These are phyloP conservation scores for Gymnopus androsaceus DNA, from an alignment of 1,284 basidiomycete species.

Conservation along the genomic window DNA sequence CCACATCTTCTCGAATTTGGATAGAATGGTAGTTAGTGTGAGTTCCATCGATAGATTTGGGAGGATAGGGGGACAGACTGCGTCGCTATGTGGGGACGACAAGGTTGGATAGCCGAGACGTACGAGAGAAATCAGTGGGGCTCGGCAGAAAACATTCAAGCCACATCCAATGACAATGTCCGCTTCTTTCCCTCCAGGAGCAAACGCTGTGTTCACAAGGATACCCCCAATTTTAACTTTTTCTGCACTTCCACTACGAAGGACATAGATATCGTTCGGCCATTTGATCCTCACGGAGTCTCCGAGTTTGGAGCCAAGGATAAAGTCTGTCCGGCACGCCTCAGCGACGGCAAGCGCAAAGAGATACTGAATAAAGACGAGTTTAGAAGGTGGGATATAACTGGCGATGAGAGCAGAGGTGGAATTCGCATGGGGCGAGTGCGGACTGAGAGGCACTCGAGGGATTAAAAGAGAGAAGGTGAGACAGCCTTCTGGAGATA, in stretches of 20 bases:
- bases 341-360: slow-evolving; percentile 89
- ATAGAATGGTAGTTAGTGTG: slow-evolving; percentile 76
- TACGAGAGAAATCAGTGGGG: slow-evolving; percentile 81
- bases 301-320: slow-evolving; percentile 54
- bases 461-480: slow-evolving; percentile 82
- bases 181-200: slow-evolving; percentile 44
- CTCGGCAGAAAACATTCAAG: slow-evolving; percentile 82
- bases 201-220: slow-evolving; percentile 76
- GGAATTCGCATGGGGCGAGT: neutral
- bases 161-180: slow-evolving; percentile 89
- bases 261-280: slow-evolving; percentile 96
- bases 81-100: neutral
- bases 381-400: slow-evolving; percentile 60
- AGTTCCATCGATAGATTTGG: slow-evolving; percentile 73
- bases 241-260: slow-evolving; percentile 36
- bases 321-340: slow-evolving; percentile 61
- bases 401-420: slow-evolving; percentile 43
- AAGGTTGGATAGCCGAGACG: neutral
- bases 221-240: slow-evolving; percentile 86
- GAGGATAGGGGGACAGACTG: slow-evolving; percentile 67
- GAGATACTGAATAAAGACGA: slow-evolving; percentile 97
- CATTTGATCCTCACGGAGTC: slow-evolving; percentile 84
- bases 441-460: slow-evolving; percentile 1
- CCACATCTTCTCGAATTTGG: slow-evolving; percentile 85
- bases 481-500: slow-evolving; percentile 89